Base-by-base conservation (phyloP, 371 early-diverging fungal genomes). In the Zopfochytrium polystomum region DNA sequence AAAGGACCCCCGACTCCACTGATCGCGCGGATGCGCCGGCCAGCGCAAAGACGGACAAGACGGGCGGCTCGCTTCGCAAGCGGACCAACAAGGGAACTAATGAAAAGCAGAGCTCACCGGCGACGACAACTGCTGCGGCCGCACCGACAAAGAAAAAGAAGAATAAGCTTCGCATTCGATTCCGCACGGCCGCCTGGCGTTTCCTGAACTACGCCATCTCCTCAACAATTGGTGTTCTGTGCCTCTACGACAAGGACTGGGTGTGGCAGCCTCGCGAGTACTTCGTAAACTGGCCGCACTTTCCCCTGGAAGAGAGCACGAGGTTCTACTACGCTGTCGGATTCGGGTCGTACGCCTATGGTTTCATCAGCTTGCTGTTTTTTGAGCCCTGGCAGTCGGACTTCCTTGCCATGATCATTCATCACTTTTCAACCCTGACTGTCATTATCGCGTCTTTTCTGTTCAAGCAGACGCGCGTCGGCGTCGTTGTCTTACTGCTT, bases 391-490 rank as follows among this genome's bases (percentile, higher is more conserved):
- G 52, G 44, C 68, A 68, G 44, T 65, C 64, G 49, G 80, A 80
- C 55, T 66, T 69, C 34, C 13, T 34, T n/a, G 66, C 55, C 7
- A 76, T 85, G 76, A 45, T 80, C 3, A 42, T 67, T 22, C 87
- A 86, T 62, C 87, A 86, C 67, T 20, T 76, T 23, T 57, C 76
- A 2, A 86, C 87, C 1, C 44, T 83, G 0, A 47, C 71, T 22
- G 63, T 86, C 22, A 64, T 76, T 23, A 52, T 58, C 18, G 71
- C 76, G 20, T 66, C 65, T 52, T 85, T 78, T 52, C 15, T 58
- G n/a, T 69, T 49, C 44, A 69, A 67, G 33, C 73, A 72, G 58
- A 56, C 72, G 35, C 53, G 82, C 9, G 65, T 75, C 60, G 87
- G 87, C 0, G 63, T 67, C 33, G 70, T 76, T n/a, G 70, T 86